Evolutionary conservation across 106 monocot species (phyloP).

Genomic region (Phalaenopsis equestris): DNA sequence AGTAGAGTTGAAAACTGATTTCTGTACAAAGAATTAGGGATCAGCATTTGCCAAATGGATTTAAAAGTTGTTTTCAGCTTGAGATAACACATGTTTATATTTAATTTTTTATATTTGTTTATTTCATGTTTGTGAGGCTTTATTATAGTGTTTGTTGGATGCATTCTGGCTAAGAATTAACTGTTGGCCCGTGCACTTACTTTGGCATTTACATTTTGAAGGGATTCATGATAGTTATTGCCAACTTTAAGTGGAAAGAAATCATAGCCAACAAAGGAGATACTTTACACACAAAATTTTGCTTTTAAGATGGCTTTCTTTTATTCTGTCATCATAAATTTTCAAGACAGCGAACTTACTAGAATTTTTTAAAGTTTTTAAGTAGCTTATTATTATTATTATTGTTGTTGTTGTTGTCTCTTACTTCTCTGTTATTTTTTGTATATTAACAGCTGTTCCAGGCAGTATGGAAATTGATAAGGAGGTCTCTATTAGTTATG

Average conservation of each 20-base stretch:
- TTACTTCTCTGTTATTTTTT: background rate
- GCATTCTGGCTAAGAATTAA: too few relatives aligned
- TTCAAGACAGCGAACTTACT: background rate
- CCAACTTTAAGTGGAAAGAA: background rate
- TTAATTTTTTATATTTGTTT: background rate
- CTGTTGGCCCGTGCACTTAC: too few relatives aligned
- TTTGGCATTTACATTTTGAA: background rate
- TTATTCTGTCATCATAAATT: background rate
- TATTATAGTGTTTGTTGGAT: background rate
- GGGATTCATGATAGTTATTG: background rate
- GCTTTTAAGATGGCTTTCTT: background rate
- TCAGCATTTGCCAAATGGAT: too few relatives aligned
- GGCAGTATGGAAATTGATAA: conserved; percentile 28
- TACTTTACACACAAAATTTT: background rate
- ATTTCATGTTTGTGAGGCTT: background rate
- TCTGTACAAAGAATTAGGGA: too few relatives aligned
- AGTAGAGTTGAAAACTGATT: too few relatives aligned
- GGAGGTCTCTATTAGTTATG: conserved; percentile 90
- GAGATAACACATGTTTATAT: background rate
- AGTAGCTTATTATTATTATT: background rate
- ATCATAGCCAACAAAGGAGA: background rate
- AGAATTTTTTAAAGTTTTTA: background rate
- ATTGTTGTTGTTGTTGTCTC: background rate
- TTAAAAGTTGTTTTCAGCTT: too few relatives aligned
- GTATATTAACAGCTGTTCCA: conserved; percentile 37